Base-by-base conservation (phyloP, 108 stramenopile species). In the Nitzschia sp. region DNA sequence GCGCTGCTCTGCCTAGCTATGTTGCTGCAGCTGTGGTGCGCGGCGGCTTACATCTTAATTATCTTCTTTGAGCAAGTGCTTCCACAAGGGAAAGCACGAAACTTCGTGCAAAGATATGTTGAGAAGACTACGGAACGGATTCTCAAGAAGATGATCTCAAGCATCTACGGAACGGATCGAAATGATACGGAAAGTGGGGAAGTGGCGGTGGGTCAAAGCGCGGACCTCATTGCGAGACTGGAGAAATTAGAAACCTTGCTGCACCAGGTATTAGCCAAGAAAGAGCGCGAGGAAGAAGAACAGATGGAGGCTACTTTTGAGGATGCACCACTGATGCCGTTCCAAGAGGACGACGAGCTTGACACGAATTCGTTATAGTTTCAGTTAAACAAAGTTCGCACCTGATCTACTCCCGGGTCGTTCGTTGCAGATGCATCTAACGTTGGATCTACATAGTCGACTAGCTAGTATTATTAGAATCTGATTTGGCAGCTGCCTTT, bases 131-230 rank as follows among this genome's bases (percentile, higher is more conserved):
- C 25, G 25, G 19, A 62, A 6, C 21, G 3, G 6, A 38, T 62
- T 15, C 11, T 24, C 8, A 45, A 38, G 28, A 35, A 23, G 23
- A 21, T 62, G 35, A 25, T 24, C 42, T 24, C 36, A 3, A 33
- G 30, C 36, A n/a, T 42, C n/a, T 62, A 30, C 23, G 60, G 60
- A 9, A 42, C 42, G 9, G 36, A 62, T 62, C 36, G 36, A 26
- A 62, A 45, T 3, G 38, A 62, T 38, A 62, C 60, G 11, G 60
- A 62, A 42, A 27, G 36, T 5, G 60, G 60, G 3, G 60, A 35
- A 21, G 38, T 62, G n/a, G 23, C 28, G 3, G 33, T 42, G 56
- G 21, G 56, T 57, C 56, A 6, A 30, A 29, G 31, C 8, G 26
- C 5, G 4, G 56, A 29, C 5, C 2, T 57, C 30, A 6, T 57